Percentiles rank a stretch among this genome's conserved stretches.
Conservation (phyloP, 75 land plant genomes). For the Pinus taeda region DNA sequence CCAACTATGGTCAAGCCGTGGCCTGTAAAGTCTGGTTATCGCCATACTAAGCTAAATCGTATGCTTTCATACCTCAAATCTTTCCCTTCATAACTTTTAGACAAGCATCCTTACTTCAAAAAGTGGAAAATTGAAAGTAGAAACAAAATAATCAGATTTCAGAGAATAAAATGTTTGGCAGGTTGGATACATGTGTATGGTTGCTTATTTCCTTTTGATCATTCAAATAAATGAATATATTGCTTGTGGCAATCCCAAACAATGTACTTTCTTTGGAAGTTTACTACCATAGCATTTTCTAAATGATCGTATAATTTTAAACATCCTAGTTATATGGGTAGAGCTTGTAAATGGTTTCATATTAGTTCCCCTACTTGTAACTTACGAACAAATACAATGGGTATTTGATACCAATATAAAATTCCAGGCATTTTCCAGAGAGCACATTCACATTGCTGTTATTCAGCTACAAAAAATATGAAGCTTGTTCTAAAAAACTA, state of each 20-base stretch:
- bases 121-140: background rate
- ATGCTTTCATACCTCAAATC: slow-evolving; percentile 22
- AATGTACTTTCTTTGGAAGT: background rate
- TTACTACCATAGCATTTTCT: background rate
- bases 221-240: background rate
- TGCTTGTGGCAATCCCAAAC: background rate
- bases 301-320: background rate
- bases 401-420: background rate
- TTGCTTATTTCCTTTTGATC: background rate
- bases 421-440: background rate
- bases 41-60: slow-evolving; percentile 73
- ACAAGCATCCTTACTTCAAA: background rate
- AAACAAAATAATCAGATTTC: background rate
- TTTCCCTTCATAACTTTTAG: background rate
- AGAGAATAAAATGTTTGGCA: background rate
- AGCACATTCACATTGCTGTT: background rate
- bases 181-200: background rate
- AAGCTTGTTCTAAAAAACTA: too few relatives aligned
- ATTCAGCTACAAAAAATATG: background rate
- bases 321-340: background rate
- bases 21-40: slow-evolving; percentile 70
- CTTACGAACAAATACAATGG: background rate
- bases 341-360: background rate
- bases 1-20: slow-evolving; percentile 55
- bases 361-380: background rate